Evolutionary conservation across 1,139 yeast species (phyloP).

Genomic region (Waltiozyma sp.): DNA sequence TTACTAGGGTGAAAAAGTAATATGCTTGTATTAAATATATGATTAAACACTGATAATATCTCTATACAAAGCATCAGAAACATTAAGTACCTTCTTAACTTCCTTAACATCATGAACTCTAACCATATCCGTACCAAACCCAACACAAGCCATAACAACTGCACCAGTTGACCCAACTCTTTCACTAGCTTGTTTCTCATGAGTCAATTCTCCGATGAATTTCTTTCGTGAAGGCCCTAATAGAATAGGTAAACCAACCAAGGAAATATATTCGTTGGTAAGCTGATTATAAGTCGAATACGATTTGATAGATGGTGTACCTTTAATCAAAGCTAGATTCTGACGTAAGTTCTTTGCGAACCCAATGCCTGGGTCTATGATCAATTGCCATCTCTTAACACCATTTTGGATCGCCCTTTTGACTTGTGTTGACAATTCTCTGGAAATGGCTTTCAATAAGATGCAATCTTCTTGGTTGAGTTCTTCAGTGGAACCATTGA

Average conservation of each 20-base stretch:
- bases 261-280: conserved; percentile 18
- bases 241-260: conserved; percentile 47
- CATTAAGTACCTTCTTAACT: conserved; percentile 47
- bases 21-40: too few species aligned
- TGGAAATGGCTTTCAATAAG: conserved; percentile 35
- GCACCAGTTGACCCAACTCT: conserved; percentile 74
- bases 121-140: conserved; percentile 68
- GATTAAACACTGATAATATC: conserved; percentile 10
- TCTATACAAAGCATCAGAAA: conserved; percentile 74
- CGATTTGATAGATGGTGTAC: conserved; percentile 43
- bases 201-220: conserved; percentile 67
- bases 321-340: conserved; percentile 53
- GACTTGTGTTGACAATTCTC: conserved; percentile 53
- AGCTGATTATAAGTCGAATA: conserved; percentile 28
- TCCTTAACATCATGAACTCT: conserved; percentile 80
- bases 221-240: conserved; percentile 84
- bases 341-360: conserved; percentile 72
- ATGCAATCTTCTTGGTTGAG: conserved; percentile 27
- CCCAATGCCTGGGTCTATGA: conserved; percentile 91
- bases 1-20: too few species aligned
- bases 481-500: conserved; percentile 12
- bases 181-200: conserved; percentile 35
- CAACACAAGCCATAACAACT: conserved; percentile 61
- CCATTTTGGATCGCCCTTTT: conserved; percentile 50
- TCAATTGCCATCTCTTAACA: conserved; percentile 78